Percentiles rank a stretch among this genome's conserved stretches.
Conservation (phyloP, 805 yeast species). For the Ogataea salicorniae region DNA sequence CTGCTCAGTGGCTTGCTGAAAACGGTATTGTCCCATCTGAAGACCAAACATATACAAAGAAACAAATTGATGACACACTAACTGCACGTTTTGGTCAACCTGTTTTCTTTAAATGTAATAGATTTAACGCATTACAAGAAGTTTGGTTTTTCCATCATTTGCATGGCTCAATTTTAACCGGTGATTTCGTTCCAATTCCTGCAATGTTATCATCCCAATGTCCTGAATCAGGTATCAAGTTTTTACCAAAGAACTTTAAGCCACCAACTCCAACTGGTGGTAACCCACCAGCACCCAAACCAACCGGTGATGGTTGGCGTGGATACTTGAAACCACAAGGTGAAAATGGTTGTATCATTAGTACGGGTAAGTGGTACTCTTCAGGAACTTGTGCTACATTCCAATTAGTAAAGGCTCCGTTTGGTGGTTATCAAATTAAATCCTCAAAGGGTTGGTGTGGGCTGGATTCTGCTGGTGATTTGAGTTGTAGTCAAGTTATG, state of each 20-base stretch:
- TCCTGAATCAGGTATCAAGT: slow-evolving; percentile 63
- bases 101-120: slow-evolving; percentile 60
- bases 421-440: slow-evolving; percentile 68
- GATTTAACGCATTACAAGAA: slow-evolving; percentile 47
- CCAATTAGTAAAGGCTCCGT: slow-evolving; percentile 48
- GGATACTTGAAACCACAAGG: slow-evolving; percentile 49
- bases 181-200: slow-evolving; percentile 61
- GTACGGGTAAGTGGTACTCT: slow-evolving; percentile 80
- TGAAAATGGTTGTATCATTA: slow-evolving; percentile 71
- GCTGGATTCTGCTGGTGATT: slow-evolving; percentile 28
- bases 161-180: slow-evolving; percentile 65
- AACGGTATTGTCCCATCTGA: slow-evolving; percentile 70
- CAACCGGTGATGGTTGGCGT: slow-evolving; percentile 29
- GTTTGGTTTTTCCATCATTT: slow-evolving; percentile 80
- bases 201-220: slow-evolving; percentile 55
- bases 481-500: slow-evolving; percentile 28
- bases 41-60: slow-evolving; percentile 49
- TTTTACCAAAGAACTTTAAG: slow-evolving; percentile 53
- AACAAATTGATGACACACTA: slow-evolving; percentile 50
- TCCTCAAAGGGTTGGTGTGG: slow-evolving; percentile 77
- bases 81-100: slow-evolving; percentile 45
- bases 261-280: slow-evolving; percentile 29
- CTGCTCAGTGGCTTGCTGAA: slow-evolving; percentile 57
- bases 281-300: slow-evolving; percentile 21
- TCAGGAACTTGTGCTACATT: slow-evolving; percentile 84